Conservation (phyloP, 2,329 filamentous ascomycete species). For the Aphanocladium album region DNA sequence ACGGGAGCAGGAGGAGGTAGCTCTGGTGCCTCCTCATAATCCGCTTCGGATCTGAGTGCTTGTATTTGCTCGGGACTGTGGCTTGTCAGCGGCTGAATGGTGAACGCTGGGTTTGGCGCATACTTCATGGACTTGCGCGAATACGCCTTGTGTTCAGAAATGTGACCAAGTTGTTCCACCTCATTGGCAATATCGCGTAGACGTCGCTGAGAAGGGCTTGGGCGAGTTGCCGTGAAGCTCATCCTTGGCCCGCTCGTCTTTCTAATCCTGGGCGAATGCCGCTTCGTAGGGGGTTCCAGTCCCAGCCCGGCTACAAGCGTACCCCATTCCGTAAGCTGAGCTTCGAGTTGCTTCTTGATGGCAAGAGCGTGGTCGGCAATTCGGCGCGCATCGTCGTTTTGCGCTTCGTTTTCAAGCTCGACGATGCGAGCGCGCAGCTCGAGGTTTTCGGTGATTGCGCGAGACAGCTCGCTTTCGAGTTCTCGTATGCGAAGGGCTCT, state of each 20-base stretch:
- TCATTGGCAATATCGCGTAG: slow-evolving; percentile 53
- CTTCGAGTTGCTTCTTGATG: slow-evolving; percentile 67
- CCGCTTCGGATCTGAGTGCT: slow-evolving; percentile 48
- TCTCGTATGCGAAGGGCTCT: slow-evolving; percentile 72
- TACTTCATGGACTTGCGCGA: slow-evolving; percentile 66
- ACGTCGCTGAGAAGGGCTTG: slow-evolving; percentile 50
- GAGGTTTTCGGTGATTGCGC: slow-evolving; percentile 74
- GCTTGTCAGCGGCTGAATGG: slow-evolving; percentile 25
- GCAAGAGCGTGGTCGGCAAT: slow-evolving; percentile 61
- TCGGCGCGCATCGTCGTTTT: slow-evolving; percentile 53
- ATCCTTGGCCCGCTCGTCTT: slow-evolving; percentile 37
- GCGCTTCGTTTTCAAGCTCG: slow-evolving; percentile 61
- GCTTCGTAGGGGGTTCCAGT: slow-evolving; percentile 51
- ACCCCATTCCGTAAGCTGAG: slow-evolving; percentile 66
- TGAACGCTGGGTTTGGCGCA: slow-evolving; percentile 23
- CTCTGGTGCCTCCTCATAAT: slow-evolving; percentile 59
- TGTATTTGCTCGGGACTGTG: slow-evolving; percentile 57
- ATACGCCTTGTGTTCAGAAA: slow-evolving; percentile 64
- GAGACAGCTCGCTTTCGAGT: slow-evolving; percentile 70
- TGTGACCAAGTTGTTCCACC: slow-evolving; percentile 47
- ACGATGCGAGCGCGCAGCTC: slow-evolving; percentile 66
- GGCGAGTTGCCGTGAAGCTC: slow-evolving; percentile 34
- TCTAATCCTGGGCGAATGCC: slow-evolving; percentile 36
- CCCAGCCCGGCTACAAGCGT: slow-evolving; percentile 63
- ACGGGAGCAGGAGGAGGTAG: slow-evolving; percentile 60